Evolutionary conservation across 257 asterid genomes (phyloP), one percentile per base, ranked within the genome.

Genomic region (Salvia rosmarinus): DNA sequence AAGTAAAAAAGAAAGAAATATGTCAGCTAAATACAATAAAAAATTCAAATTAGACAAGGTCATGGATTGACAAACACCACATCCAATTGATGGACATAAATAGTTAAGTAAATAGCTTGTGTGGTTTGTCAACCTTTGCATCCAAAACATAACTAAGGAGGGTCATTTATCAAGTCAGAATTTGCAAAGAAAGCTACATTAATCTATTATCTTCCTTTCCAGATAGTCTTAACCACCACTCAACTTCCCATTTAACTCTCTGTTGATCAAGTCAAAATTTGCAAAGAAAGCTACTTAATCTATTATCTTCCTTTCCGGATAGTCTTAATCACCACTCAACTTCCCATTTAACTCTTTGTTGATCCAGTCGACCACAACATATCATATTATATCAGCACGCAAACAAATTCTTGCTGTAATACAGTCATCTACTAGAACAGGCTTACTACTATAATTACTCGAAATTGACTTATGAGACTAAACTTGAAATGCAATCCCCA

Each of bases 161-260:
- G 84, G 75, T 70, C 70, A n/a, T 4, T 54, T 21, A 77, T 51
- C 61, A 71, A 64, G 85, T 80, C 75, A 74, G 71, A 47, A 46
- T 67, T 70, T 59, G 64, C 70, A 79, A 50, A 68, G 21, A 75
- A 69, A 62, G 61, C 75, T 64, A 65, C 75, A 37, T 19, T n/a
- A 68, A 17, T 43, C 58, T 62, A 40, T 72, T 51, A 37, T 47
- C 60, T 55, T 67, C 63, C 56, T 25, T 64, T 60, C n/a, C 19
- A 71, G 28, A 32, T 50, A 68, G 39, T 30, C 56, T n/a, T 42
- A 76, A 16, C 21, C 50, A 34, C 64, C 13, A 19, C 9, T 19
- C 55, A 39, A 73, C 50, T 20, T 59, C 64, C 44, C 70, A 11
- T 40, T 67, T 67, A 0, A 13, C 19, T 67, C 42, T 39, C 23